Evolutionary conservation across 129 eudicot genomes (phyloP).

Genomic region (Silybum marianum): DNA sequence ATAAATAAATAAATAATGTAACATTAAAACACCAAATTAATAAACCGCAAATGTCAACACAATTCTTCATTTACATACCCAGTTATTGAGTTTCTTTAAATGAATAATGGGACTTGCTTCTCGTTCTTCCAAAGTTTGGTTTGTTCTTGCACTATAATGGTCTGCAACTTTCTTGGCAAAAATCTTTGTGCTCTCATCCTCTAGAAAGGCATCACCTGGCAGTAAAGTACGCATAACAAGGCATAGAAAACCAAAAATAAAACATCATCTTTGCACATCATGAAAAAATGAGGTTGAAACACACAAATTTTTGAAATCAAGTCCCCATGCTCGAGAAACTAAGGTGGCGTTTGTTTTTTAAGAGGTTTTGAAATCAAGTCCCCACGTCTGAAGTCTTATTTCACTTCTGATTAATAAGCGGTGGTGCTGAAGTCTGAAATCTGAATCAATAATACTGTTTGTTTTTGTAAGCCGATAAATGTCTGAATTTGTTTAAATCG

Average conservation of each 20-base stretch:
- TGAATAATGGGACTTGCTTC: conserved; percentile 99
- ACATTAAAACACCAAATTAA: conserved; percentile 4
- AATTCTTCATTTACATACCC: conserved; percentile 48
- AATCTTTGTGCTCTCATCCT: conserved; percentile 76
- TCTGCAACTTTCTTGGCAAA: conserved; percentile 90
- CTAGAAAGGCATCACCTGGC: conserved; percentile 69
- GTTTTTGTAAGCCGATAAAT: no score
- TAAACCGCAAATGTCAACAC: background rate
- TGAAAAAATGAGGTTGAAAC: background rate
- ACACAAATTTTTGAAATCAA: background rate
- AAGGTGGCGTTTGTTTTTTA: no score
- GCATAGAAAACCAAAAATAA: background rate
- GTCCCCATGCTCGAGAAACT: background rate
- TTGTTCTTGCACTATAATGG: conserved; percentile 97
- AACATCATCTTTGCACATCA: background rate
- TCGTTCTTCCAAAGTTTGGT: conserved; percentile 93
- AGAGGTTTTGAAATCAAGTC: no score
- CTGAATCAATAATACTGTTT: no score
- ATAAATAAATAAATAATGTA: background rate
- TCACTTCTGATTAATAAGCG: no score
- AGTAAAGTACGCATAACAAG: conserved; percentile 12
- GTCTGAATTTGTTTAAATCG: no score
- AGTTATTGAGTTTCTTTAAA: conserved; percentile 94
- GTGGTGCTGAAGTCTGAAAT: no score
- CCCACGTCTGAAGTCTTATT: no score